Base-by-base conservation (phyloP, 768 basidiomycete species). In the Pleurotus sapidus region DNA sequence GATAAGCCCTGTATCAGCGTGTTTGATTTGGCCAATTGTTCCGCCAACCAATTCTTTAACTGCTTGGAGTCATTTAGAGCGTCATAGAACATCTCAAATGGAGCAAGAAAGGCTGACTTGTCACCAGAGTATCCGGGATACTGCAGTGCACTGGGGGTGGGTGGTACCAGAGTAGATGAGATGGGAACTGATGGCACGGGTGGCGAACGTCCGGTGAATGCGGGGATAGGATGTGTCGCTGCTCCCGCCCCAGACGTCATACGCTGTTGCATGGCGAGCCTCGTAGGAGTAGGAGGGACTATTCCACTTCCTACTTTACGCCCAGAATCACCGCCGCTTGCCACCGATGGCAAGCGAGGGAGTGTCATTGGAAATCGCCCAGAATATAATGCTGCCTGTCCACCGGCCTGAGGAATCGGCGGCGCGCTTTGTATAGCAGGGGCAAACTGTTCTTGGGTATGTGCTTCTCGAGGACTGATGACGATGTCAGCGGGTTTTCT, bases 71-170 rank as follows among this genome's bases (percentile, higher is more conserved):
- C 93, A 55, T 86, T 81, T 30, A 95, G 81, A 3, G 91, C 87
- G 58, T 94, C 91, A 67, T 93, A 95, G 70, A 95, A 94, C 51
- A 80, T 70, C 64, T 88, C 89, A 62, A 94, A 95, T 2, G 90
- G 91, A 0, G 87, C 84, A 48, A 95, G 72, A 69, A 95, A 95
- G 17, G 90, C 86, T 1, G 82, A 75, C 67, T 88, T 91, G 65
- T 88, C 87, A 20, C 81, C 80, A 8, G 80, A 65, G 64, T 83
- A 85, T 11, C 78, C 79, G 1, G 84, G 81, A 40, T 81, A 82
- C 14, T 85, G 84, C 17, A 89, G 75, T 9, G 80, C 75, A n/a
- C 81, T 81, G 3, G 88, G 87, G 1, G 89, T 89, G 3, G 84
- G 84, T 2, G 89, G 89, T 1, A 88, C 84, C 9, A 86, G 72